phyloP scores from a whole-genome alignment of 1,139 yeast species.

The Debaryomycetaceae sp. region DNA sequence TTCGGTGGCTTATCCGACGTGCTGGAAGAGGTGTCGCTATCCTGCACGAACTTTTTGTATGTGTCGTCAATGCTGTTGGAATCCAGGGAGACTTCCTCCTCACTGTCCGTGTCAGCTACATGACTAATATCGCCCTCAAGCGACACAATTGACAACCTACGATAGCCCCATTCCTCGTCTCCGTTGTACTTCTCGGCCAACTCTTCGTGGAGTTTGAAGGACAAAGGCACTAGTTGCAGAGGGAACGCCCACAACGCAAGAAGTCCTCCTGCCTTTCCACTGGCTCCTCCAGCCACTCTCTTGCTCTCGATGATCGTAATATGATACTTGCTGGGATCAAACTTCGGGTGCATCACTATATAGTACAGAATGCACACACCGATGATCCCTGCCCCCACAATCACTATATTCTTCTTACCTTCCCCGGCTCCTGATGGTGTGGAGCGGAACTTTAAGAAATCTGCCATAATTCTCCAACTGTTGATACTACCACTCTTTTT shows the following conservation, averaged over 20 bases:
- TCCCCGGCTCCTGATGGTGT: slow-evolving; percentile 52
- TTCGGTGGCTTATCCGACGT: slow-evolving; percentile 29
- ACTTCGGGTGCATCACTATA: slow-evolving; percentile 76
- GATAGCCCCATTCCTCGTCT: slow-evolving; percentile 85
- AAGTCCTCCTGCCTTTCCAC: slow-evolving; percentile 96
- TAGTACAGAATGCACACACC: slow-evolving; percentile 96
- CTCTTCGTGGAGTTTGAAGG: slow-evolving; percentile 82
- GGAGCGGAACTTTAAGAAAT: slow-evolving; percentile 34
- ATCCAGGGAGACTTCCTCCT: slow-evolving; percentile 13
- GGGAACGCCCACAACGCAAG: slow-evolving; percentile 97
- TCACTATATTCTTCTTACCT: slow-evolving; percentile 66
- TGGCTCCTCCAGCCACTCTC: slow-evolving; percentile 95
- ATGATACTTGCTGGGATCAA: slow-evolving; percentile 67
- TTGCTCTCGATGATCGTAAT: slow-evolving; percentile 88
- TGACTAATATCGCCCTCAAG: slow-evolving; percentile 74
- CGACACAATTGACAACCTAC: slow-evolving; percentile 82
- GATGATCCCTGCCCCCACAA: slow-evolving; percentile 92
- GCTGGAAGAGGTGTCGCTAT: slow-evolving; percentile 18
- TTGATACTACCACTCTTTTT: too few species aligned
- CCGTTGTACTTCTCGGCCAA: slow-evolving; percentile 78
- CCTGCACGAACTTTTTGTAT: slow-evolving; percentile 13
- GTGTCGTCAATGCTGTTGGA: slow-evolving; percentile 12
- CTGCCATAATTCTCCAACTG: slow-evolving; percentile 17
- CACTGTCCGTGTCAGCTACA: slow-evolving; percentile 20
- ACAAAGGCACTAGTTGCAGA: slow-evolving; percentile 84